phyloP scores from a whole-genome alignment of 495 filamentous ascomycete species.

The Penicillium silybi region DNA sequence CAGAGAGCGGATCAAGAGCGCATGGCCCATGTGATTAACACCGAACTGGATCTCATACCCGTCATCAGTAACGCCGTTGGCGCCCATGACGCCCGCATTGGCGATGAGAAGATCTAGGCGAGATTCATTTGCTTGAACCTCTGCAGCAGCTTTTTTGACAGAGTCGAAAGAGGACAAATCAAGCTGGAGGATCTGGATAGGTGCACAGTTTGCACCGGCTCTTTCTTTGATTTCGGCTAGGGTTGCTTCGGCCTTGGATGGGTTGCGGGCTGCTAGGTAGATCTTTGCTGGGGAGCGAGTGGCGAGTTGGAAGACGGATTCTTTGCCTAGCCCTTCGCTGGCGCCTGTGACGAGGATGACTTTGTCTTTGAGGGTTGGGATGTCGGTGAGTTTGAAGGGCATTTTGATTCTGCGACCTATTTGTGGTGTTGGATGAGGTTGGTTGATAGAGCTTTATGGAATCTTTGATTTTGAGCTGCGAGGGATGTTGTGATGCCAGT shows the following conservation, averaged over 20 bases:
- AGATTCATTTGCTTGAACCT: constrained; percentile 26
- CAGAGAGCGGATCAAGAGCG: constrained; percentile 53
- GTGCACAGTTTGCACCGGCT: constrained; percentile 14
- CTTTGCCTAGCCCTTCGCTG: constrained; percentile 54
- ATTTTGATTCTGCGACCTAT: background rate
- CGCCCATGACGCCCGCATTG: constrained; percentile 65
- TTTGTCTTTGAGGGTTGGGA: constrained; percentile 46
- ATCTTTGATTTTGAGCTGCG: background rate
- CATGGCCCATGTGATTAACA: constrained; percentile 61
- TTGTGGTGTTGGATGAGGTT: background rate
- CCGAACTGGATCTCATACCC: constrained; percentile 64
- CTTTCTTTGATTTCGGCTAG: constrained; percentile 34
- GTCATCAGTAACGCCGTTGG: constrained; percentile 41
- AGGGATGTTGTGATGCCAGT: background rate
- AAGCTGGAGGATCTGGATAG: constrained; percentile 33
- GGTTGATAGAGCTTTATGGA: background rate
- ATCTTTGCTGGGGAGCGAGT: constrained; percentile 50
- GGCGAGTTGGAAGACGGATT: constrained; percentile 47
- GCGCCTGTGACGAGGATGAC: constrained; percentile 54
- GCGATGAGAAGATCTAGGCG: constrained; percentile 55
- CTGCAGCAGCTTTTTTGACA: constrained; percentile 32
- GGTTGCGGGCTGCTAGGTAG: constrained; percentile 51
- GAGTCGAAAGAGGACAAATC: constrained; percentile 40
- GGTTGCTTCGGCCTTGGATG: constrained; percentile 35
- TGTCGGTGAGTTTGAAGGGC: constrained; percentile 23